A percentile compares a stretch with the other conserved stretches of the same genome.
Conservation (phyloP, 352 stramenopile genomes). For the Globisporangium solare region DNA sequence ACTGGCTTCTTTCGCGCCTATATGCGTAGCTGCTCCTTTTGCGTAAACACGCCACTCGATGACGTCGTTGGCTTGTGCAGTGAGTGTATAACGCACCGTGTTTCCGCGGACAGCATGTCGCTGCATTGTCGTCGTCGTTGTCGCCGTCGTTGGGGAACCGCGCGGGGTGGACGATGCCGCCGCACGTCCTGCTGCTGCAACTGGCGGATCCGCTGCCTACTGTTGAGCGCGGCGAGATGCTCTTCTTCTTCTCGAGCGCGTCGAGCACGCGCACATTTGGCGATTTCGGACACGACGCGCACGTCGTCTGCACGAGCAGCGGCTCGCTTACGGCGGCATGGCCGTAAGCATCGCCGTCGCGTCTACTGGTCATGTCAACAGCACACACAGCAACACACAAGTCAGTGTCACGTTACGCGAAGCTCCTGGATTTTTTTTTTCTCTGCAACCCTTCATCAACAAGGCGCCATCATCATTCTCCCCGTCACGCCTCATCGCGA, state of each 20-base stretch:
- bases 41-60: constrained; percentile 1
- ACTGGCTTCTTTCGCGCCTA: too few species aligned
- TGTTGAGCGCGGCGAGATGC: constrained; percentile 24
- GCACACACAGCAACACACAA: too few species aligned
- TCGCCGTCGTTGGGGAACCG: constrained; percentile 16
- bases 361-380: not conserved
- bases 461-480: too few species aligned
- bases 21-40: not conserved
- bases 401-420: too few species aligned
- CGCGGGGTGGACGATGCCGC: not conserved
- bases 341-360: constrained; percentile 4
- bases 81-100: constrained; percentile 12
- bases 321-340: not conserved
- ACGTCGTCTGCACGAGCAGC: constrained; percentile 2
- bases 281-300: constrained; percentile 25
- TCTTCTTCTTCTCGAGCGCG: constrained; percentile 23
- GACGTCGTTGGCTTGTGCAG: not conserved
- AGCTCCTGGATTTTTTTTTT: too few species aligned
- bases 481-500: not conserved
- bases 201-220: not conserved
- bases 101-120: constrained; percentile 8
- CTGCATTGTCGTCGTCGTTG: constrained; percentile 7
- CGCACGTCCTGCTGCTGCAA: not conserved
- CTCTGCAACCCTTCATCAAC: too few species aligned
- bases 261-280: constrained; percentile 14